Percentiles rank a stretch among this genome's conserved stretches.
Evolutionary conservation across 2,329 filamentous ascomycete genomes (phyloP).

Genomic region (Nemania abortiva): DNA sequence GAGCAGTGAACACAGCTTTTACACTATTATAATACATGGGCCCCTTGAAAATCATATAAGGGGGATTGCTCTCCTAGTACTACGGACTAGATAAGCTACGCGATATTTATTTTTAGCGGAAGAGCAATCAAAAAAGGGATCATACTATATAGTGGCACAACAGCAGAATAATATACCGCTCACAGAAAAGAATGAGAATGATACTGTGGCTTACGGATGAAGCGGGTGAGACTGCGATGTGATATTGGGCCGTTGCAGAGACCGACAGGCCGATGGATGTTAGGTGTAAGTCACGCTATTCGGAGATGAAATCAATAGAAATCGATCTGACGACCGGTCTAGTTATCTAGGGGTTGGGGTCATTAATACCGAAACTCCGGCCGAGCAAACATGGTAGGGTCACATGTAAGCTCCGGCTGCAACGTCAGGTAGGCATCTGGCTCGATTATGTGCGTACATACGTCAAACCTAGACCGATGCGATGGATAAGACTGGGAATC

Average conservation of each 20-base stretch:
- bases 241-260: not conserved
- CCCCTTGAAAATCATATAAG: too few relatives aligned
- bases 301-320: constrained; percentile 4
- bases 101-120: too few relatives aligned
- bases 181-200: not conserved
- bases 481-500: not conserved
- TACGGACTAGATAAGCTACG: too few relatives aligned
- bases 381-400: not conserved
- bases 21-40: too few relatives aligned
- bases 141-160: not conserved
- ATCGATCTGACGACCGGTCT: not conserved
- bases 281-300: not conserved
- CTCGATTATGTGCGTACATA: not conserved
- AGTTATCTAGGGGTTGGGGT: not conserved
- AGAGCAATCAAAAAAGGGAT: too few relatives aligned
- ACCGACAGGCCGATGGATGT: not conserved
- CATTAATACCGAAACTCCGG: not conserved
- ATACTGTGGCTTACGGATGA: not conserved
- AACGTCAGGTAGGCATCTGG: constrained; percentile 2
- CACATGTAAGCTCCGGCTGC: constrained; percentile 8
- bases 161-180: not conserved
- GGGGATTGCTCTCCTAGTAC: too few relatives aligned
- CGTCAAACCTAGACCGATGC: not conserved
- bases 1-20: too few relatives aligned
- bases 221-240: not conserved